Evolutionary conservation across 805 yeast species (phyloP).

Genomic region (Candida suzukii): DNA sequence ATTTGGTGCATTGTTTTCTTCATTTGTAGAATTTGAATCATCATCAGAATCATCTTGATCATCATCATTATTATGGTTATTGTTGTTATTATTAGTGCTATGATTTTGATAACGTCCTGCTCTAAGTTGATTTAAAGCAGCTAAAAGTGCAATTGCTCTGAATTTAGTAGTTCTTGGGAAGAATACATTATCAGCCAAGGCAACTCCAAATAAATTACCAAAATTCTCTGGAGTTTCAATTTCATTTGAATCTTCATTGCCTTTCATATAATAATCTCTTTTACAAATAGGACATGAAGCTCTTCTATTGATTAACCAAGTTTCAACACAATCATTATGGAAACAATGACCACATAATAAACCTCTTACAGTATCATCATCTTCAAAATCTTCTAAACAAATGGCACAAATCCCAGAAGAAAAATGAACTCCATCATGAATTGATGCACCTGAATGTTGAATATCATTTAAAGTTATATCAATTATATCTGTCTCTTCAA

Average conservation of each 20-base stretch:
- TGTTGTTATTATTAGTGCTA: constrained; percentile 9
- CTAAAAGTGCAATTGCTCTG: constrained; percentile 20
- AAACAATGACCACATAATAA: constrained; percentile 78
- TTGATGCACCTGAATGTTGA: background rate
- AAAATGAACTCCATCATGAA: constrained; percentile 33
- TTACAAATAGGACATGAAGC: constrained; percentile 86
- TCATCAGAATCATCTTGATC: background rate
- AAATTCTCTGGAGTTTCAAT: constrained; percentile 11
- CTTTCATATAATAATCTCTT: constrained; percentile 49
- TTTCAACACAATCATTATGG: constrained; percentile 73
- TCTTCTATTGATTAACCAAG: constrained; percentile 69
- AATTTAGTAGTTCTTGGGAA: constrained; percentile 18
- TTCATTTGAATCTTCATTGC: constrained; percentile 7
- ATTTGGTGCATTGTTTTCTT: background rate
- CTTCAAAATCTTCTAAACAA: constrained; percentile 61
- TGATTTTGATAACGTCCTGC: no score
- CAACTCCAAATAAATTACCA: constrained; percentile 14
- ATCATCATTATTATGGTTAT: background rate
- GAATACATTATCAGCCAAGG: constrained; percentile 7
- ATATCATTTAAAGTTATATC: background rate
- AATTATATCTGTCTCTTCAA: background rate
- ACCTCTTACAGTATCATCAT: constrained; percentile 61
- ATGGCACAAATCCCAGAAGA: constrained; percentile 73
- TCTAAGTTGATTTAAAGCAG: constrained; percentile 11
- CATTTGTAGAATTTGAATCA: background rate